Conservation (phyloP, 371 early-diverging fungal genomes). For the Smittium culicis region DNA sequence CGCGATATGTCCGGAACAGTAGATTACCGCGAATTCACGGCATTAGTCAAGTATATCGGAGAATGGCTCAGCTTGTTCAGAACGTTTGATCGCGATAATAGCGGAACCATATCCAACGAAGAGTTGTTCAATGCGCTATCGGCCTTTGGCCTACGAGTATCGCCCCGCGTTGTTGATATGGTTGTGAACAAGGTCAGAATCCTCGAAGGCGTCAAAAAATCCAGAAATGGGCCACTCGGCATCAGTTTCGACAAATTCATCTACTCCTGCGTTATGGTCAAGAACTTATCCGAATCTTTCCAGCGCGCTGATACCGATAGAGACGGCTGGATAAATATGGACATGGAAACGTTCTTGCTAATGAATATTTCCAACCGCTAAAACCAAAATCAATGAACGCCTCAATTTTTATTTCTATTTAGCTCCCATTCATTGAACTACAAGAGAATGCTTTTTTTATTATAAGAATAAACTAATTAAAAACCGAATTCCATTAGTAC, state of each 20-base stretch:
- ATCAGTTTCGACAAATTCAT: constrained; percentile 78
- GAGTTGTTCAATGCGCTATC: constrained; percentile 48
- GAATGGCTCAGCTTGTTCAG: constrained; percentile 56
- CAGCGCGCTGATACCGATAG: constrained; percentile 51
- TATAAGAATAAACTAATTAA: too few relatives aligned
- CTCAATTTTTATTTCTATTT: too few relatives aligned
- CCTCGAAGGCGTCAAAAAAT: constrained; percentile 9
- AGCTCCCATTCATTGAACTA: too few relatives aligned
- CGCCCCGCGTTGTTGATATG: constrained; percentile 37
- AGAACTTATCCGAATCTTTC: constrained; percentile 61
- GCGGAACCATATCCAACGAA: constrained; percentile 46
- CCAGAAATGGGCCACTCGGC: constrained; percentile 30
- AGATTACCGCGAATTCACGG: constrained; percentile 44
- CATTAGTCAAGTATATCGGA: constrained; percentile 50
- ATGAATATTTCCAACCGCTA: too few relatives aligned
- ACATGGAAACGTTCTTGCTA: constrained; percentile 50
- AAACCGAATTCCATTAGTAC: too few relatives aligned
- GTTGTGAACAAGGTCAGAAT: constrained; percentile 59
- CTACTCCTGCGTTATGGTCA: constrained; percentile 62
- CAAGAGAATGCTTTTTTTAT: too few relatives aligned
- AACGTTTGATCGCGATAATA: constrained; percentile 45
- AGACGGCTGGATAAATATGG: constrained; percentile 62
- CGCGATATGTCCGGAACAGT: constrained; percentile 45
- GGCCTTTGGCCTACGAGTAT: constrained; percentile 54
- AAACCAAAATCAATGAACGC: too few relatives aligned